These are phyloP conservation scores for Phylloporus sp. DNA, from an alignment of 1,284 basidiomycete species.

Conservation along the genomic window DNA sequence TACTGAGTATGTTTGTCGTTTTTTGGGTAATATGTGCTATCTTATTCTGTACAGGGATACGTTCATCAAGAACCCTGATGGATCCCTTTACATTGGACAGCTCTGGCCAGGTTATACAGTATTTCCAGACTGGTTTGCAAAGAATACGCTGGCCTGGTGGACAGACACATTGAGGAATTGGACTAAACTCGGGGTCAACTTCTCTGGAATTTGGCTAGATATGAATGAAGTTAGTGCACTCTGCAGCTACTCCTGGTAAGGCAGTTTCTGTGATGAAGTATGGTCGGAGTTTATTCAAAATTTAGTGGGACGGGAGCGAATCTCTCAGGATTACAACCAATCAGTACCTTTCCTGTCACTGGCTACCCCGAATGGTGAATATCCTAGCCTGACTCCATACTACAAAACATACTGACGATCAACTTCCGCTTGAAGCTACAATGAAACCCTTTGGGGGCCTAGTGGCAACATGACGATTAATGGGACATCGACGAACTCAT, in stretches of 20 bases:
- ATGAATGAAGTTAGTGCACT: constrained; percentile 78
- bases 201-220: constrained; percentile 79
- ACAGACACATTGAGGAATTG: constrained; percentile 67
- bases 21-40: not conserved
- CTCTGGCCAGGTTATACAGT: constrained; percentile 68
- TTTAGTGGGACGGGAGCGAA: constrained; percentile 62
- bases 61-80: constrained; percentile 74
- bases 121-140: constrained; percentile 77
- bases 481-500: constrained; percentile 63
- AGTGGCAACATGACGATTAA: constrained; percentile 81
- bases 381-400: not conserved
- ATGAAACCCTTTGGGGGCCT: constrained; percentile 65
- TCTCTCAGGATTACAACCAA: constrained; percentile 42
- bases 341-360: no score
- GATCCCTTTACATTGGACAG: constrained; percentile 71
- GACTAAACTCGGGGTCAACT: constrained; percentile 63
- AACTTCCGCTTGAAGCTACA: constrained; percentile 56
- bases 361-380: constrained; percentile 71
- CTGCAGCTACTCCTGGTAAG: constrained; percentile 69
- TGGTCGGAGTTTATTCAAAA: constrained; percentile 14
- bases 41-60: constrained; percentile 50
- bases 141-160: constrained; percentile 66
- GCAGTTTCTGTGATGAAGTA: not conserved
- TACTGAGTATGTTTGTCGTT: constrained; percentile 43
- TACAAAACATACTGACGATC: constrained; percentile 1